Base-by-base conservation (phyloP, 2,329 filamentous ascomycete species). In the Chalara sp. region DNA sequence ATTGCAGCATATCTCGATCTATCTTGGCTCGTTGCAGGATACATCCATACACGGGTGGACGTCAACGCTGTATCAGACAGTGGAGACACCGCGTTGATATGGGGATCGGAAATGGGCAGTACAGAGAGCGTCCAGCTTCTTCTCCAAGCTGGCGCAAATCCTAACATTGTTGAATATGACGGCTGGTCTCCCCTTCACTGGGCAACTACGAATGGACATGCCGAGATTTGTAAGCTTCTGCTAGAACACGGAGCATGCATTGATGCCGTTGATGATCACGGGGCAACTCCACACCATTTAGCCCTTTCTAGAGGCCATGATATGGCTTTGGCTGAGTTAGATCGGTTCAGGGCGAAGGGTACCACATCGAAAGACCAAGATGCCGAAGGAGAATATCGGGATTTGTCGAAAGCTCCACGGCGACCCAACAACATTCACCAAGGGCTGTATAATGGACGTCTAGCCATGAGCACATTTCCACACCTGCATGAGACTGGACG, bases 121-220 rank as follows among this genome's bases (percentile, higher is more conserved):
- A 30, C 13, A 13, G 10, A 5, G 12, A 31, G 47, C 28, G 41
- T 42, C 31, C n/a, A 44, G 32, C 5, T 44, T 32, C 47, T 49
- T 21, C 47, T 49, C 13, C n/a, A 44, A n/a, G 47, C 47, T 33
- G 51, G 51, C 8, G 47, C 48, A 7, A 48, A 53, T 44, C 48
- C 51, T 30, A 46, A 53, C 13, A 21, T 28, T 6, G 39, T 50
- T 32, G 43, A 49, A 6, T 43, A 31, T 31, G 44, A 46, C 37
- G 51, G 51, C 7, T 46, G 47, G 37, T 46, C 48, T 4, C 28
- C 51, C 28, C 43, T 53, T 30, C 48, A 53, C 39, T 51, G 48
- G 48, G 51, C 51, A 6, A 48, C 48, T 10, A 49, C 44, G 39
- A 50, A 47, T 39, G 51, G 51, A 32, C 46, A 50, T 10, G n/a